Conservation (phyloP, 176 grass and related monocot species). For the Pontederia paniculata region DNA sequence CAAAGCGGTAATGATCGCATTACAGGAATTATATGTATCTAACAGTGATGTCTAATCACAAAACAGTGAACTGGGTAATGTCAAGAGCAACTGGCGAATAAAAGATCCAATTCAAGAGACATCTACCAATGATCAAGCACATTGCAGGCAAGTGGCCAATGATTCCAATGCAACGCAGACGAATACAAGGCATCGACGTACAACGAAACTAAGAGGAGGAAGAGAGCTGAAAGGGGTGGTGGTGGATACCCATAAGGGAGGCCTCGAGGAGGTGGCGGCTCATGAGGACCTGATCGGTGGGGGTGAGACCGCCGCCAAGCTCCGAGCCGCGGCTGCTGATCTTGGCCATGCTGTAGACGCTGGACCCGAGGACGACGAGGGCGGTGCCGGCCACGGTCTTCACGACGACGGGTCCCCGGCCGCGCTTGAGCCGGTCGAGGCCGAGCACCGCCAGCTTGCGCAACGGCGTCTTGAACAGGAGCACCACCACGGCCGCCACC, state of each 20-base stretch:
- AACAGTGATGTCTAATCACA: no score
- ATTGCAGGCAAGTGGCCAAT: no score
- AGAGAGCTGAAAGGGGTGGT: neutral
- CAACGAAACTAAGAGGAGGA: neutral
- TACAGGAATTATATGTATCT: no score
- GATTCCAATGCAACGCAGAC: no score
- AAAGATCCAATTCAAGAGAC: no score
- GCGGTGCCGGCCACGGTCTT: conserved; percentile 73
- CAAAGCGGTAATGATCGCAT: no score
- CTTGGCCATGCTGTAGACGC: conserved; percentile 60
- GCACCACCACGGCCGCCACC: conserved; percentile 32
- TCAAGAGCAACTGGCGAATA: no score
- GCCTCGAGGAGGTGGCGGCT: conserved; percentile 77
- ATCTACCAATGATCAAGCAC: no score
- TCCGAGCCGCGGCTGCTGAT: conserved; percentile 39
- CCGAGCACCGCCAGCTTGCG: conserved; percentile 43
- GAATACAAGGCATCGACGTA: no score
- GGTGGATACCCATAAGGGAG: conserved; percentile 59
- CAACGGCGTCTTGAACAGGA: conserved; percentile 87
- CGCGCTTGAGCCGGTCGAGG: conserved; percentile 75
- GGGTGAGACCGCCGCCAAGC: conserved; percentile 29
- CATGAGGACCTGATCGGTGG: conserved; percentile 85
- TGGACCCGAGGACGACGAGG: conserved; percentile 40
- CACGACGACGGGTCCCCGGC: conserved; percentile 51
- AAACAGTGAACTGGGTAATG: no score